These are phyloP conservation scores for Quercus lobata DNA, from an alignment of 331 rosid genomes.

Conservation along the genomic window DNA sequence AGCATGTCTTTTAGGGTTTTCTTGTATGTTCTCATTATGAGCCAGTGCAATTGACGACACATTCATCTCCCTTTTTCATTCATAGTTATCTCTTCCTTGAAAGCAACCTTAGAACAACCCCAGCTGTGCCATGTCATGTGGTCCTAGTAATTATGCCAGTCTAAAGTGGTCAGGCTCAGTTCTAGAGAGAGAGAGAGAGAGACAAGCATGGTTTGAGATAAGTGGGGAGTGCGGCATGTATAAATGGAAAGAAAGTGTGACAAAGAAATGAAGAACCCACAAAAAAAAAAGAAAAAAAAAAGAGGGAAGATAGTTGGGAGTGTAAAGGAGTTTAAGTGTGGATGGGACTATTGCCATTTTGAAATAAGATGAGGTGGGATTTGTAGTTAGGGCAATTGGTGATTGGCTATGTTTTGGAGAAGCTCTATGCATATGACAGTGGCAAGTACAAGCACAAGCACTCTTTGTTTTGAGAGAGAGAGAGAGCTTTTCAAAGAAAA, in stretches of 20 bases:
- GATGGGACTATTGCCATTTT: constrained; percentile 50
- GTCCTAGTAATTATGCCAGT: constrained; percentile 61
- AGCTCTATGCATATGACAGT: constrained; percentile 33
- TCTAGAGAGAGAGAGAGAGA: constrained; percentile 9
- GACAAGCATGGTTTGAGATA: constrained; percentile 4
- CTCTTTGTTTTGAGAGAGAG: constrained; percentile 6
- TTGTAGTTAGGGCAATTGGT: constrained; percentile 29
- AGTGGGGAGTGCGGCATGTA: constrained; percentile 66
- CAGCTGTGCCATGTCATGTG: constrained; percentile 46
- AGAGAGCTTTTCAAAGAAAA: constrained; percentile 13
- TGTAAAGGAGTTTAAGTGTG: constrained; percentile 36
- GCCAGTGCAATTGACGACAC: constrained; percentile 32
- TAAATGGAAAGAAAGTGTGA: constrained; percentile 53
- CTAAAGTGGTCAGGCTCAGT: constrained; percentile 41
- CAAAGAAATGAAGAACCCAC: background rate
- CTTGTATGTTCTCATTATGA: constrained; percentile 33
- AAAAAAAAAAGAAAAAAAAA: background rate
- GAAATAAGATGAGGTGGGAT: constrained; percentile 23
- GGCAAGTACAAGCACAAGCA: constrained; percentile 59
- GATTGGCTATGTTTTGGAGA: constrained; percentile 53
- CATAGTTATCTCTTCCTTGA: constrained; percentile 66
- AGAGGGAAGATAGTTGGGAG: background rate
- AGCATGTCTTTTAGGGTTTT: constrained; percentile 31
- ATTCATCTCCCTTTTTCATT: constrained; percentile 40
- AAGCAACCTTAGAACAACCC: constrained; percentile 66